Evolutionary conservation across 2,329 filamentous ascomycete species (phyloP).

Genomic region (Pyrenochaeta sp.): DNA sequence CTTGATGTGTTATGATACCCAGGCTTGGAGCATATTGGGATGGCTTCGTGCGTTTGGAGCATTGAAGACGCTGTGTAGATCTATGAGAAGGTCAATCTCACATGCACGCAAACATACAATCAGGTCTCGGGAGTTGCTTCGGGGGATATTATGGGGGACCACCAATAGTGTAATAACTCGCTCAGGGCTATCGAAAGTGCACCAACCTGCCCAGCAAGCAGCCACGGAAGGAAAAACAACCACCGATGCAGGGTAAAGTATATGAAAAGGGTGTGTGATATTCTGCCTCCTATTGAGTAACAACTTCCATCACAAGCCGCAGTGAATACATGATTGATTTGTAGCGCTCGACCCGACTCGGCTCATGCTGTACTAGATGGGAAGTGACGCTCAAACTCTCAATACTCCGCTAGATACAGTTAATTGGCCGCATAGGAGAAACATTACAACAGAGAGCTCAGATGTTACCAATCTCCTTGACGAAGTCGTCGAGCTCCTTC

Average conservation of each 20-base stretch:
- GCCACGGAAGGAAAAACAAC: slow-evolving; percentile 31
- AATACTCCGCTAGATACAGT: slow-evolving; percentile 34
- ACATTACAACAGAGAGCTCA: slow-evolving; percentile 60
- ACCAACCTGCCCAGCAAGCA: slow-evolving; percentile 36
- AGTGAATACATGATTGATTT: slow-evolving; percentile 19
- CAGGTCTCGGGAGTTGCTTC: no score
- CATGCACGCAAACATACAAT: neutral
- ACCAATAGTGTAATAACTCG: slow-evolving; percentile 38
- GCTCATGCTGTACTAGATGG: no score
- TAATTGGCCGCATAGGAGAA: slow-evolving; percentile 42
- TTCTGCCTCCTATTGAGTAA: slow-evolving; percentile 17
- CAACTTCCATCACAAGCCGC: slow-evolving; percentile 15
- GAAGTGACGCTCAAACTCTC: slow-evolving; percentile 29
- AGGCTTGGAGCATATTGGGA: neutral
- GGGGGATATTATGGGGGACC: slow-evolving; percentile 12
- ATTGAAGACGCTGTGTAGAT: no score
- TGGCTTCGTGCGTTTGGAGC: no score
- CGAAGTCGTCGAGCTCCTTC: slow-evolving; percentile 92
- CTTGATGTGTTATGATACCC: slow-evolving; percentile 6
- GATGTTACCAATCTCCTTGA: slow-evolving; percentile 91
- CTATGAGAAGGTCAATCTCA: neutral
- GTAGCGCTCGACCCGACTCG: slow-evolving; percentile 28
- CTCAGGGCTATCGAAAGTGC: slow-evolving; percentile 43
- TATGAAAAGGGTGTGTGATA: slow-evolving; percentile 26
- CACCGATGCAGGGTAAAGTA: slow-evolving; percentile 40